A percentile compares a stretch with the other conserved stretches of the same genome.
Evolutionary conservation across 2,329 filamentous ascomycete genomes (phyloP).

Genomic region (Delphinella strobiligena): DNA sequence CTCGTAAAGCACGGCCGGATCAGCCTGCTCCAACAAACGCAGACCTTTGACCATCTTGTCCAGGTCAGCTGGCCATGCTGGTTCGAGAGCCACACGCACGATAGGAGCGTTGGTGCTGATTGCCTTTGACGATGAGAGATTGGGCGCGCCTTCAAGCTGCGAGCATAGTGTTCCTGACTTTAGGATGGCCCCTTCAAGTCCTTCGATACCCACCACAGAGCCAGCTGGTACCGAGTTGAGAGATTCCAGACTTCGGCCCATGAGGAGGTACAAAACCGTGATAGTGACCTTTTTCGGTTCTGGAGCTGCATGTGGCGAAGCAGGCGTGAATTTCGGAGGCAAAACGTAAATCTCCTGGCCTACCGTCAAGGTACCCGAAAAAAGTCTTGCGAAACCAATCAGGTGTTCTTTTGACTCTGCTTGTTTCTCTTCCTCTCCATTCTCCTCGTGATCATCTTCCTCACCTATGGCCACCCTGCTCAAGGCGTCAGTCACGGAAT

Average conservation of each 20-base stretch:
- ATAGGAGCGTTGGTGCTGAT: conserved; percentile 65
- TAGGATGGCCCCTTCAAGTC: conserved; percentile 82
- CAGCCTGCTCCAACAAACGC: conserved; percentile 78
- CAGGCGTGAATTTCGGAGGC: conserved; percentile 84
- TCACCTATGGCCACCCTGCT: conserved; percentile 49
- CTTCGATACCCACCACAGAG: conserved; percentile 88
- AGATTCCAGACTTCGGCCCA: conserved; percentile 80
- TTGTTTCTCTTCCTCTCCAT: conserved; percentile 38
- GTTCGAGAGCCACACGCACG: conserved; percentile 90
- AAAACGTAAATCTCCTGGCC: conserved; percentile 87
- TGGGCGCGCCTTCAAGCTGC: conserved; percentile 72
- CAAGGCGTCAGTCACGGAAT: conserved; percentile 49
- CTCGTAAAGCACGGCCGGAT: conserved; percentile 92
- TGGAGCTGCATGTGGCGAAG: conserved; percentile 57
- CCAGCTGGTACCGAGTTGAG: conserved; percentile 79
- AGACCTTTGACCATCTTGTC: conserved; percentile 91
- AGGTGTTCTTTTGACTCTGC: conserved; percentile 66
- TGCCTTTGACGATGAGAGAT: conserved; percentile 75
- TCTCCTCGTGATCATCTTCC: conserved; percentile 16
- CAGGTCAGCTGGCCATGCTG: conserved; percentile 76
- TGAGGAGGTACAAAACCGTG: conserved; percentile 83
- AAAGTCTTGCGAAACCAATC: conserved; percentile 88
- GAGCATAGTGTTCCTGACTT: conserved; percentile 93
- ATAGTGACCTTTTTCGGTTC: conserved; percentile 74
- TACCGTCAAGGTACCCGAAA: conserved; percentile 78